Conservation (phyloP, 306 rosid genomes). For the Prosopis cineraria region DNA sequence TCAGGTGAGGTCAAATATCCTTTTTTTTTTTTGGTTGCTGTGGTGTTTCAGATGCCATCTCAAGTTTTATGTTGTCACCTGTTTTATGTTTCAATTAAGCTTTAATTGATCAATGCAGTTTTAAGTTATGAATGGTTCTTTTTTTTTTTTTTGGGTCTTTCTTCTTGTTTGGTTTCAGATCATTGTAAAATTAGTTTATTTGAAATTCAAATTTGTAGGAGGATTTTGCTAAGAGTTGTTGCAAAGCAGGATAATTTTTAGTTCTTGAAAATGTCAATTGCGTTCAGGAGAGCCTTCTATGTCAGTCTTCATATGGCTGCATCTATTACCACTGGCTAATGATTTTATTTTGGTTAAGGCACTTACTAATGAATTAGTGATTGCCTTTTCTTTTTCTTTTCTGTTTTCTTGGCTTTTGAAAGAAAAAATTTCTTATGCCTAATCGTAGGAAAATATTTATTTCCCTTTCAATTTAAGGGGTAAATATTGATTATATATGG, state of each 20-base stretch:
- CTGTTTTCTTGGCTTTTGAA: background rate
- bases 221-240: background rate
- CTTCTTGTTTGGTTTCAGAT: constrained; percentile 2
- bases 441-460: background rate
- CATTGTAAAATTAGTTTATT: background rate
- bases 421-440: background rate
- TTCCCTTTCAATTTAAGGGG: background rate
- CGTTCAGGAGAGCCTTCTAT: background rate
- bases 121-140: background rate
- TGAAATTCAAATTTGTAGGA: background rate
- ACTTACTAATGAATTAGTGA: background rate
- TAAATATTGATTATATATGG: background rate
- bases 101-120: background rate
- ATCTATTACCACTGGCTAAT: background rate
- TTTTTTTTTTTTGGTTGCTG: background rate
- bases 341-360: background rate
- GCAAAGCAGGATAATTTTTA: background rate
- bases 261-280: constrained; percentile 1
- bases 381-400: too few relatives aligned
- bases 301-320: background rate
- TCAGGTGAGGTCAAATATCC: constrained; percentile 44
- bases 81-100: background rate
- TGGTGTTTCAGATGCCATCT: constrained; percentile 1
- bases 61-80: background rate
- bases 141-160: background rate